phyloP scores from a whole-genome alignment of 163 green algal genomes.

The Chlamydomonas reinhardtii region DNA sequence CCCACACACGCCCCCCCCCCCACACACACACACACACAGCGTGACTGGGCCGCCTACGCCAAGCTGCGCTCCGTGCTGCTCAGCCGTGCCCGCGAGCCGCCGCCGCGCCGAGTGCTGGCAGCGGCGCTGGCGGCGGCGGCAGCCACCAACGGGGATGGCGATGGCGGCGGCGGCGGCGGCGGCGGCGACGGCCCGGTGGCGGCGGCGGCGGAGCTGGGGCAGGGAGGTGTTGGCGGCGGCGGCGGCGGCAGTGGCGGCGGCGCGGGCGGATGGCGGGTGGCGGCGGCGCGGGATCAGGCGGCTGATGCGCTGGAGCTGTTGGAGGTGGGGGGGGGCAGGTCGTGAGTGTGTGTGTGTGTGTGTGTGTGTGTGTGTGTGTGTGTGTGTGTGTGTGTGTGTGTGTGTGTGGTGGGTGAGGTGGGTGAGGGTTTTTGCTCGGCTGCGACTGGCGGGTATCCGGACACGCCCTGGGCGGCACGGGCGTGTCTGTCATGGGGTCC shows the following conservation, averaged over 20 bases:
- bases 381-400: neutral
- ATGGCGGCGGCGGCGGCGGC: too few relatives aligned
- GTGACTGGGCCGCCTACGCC: slow-evolving; percentile 6
- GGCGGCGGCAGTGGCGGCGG: too few relatives aligned
- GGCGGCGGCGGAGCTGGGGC: neutral
- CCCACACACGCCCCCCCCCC: too few relatives aligned
- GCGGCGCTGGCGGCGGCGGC: neutral
- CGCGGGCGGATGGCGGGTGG: too few relatives aligned
- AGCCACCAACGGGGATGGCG: too few relatives aligned
- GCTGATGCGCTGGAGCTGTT: neutral
- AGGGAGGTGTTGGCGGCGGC: neutral
- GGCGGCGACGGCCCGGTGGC: neutral
- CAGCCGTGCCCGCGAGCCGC: neutral
- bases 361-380: neutral
- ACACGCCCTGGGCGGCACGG: too few relatives aligned
- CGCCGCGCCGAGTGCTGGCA: slow-evolving; percentile 11
- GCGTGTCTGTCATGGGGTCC: too few relatives aligned
- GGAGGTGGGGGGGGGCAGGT: neutral
- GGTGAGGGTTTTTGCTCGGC: too few relatives aligned
- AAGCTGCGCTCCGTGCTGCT: slow-evolving; percentile 8
- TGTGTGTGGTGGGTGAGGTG: neutral
- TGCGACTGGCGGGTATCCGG: too few relatives aligned
- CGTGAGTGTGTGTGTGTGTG: neutral
- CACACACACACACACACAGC: neutral
- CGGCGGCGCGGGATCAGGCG: too few relatives aligned